phyloP scores from a whole-genome alignment of 176 grass and related monocot genomes.

The Zea mays region DNA sequence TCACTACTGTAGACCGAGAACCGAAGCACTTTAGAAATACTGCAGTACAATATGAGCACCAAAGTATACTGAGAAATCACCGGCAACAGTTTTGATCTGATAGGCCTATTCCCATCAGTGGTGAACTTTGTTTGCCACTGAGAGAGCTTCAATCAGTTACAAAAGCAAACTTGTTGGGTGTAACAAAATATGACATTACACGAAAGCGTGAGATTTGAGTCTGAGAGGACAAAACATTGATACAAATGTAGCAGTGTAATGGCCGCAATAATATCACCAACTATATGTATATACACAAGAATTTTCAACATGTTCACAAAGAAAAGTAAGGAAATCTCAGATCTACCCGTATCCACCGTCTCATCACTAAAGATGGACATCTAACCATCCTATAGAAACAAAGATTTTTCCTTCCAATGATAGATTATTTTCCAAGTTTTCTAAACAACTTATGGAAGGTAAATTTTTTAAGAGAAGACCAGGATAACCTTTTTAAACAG shows the following conservation, averaged over 20 bases:
- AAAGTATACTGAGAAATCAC: background rate
- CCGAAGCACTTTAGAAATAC: background rate
- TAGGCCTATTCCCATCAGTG: background rate
- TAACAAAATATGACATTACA: background rate
- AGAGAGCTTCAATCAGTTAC: constrained; percentile 22
- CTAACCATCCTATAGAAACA: background rate
- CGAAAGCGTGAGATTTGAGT: constrained; percentile 7
- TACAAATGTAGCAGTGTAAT: background rate
- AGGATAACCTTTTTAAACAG: background rate
- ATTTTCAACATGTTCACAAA: background rate
- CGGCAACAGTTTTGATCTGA: background rate
- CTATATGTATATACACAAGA: background rate
- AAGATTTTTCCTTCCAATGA: constrained; percentile 11
- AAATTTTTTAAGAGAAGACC: constrained; percentile 22
- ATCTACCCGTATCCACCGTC: background rate
- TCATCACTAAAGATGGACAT: background rate
- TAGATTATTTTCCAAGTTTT: constrained; percentile 1
- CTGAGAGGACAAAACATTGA: background rate
- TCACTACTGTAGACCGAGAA: background rate
- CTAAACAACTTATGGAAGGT: background rate
- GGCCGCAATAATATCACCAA: background rate
- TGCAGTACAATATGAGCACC: background rate
- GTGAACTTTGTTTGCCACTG: constrained; percentile 2
- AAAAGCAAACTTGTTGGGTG: constrained; percentile 10
- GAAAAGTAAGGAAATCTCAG: background rate